Evolutionary conservation across 257 asterid species (phyloP).

Genomic region (Petrea volubilis): DNA sequence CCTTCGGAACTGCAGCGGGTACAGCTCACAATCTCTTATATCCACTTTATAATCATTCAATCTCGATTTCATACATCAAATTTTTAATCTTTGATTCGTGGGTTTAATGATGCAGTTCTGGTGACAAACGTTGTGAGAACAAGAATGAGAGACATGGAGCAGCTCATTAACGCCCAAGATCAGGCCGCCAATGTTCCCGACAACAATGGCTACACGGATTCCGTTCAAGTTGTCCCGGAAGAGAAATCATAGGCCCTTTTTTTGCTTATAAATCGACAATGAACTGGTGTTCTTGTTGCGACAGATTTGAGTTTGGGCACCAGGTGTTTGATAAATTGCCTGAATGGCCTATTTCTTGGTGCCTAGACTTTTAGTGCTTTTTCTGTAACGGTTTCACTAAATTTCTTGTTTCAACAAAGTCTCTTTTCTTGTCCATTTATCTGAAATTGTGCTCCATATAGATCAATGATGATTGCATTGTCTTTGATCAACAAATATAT

Average conservation of each 20-base stretch:
- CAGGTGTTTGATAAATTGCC: slow-evolving; percentile 36
- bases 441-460: neutral
- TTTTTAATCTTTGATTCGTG: neutral
- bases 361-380: neutral
- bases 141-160: slow-evolving; percentile 64
- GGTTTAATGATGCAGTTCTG: slow-evolving; percentile 39
- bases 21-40: neutral
- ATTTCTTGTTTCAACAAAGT: neutral
- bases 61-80: neutral
- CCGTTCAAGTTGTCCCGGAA: slow-evolving; percentile 25
- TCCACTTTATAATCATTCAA: neutral
- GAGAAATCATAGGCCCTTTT: slow-evolving; percentile 24
- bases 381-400: neutral
- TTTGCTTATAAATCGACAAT: neutral
- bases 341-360: neutral
- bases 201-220: slow-evolving; percentile 8
- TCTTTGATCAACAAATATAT: no score
- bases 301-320: neutral
- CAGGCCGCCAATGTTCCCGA: slow-evolving; percentile 24
- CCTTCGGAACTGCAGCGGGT: slow-evolving; percentile 89
- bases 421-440: neutral
- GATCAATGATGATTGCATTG: no score
- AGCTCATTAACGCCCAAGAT: slow-evolving; percentile 40
- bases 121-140: slow-evolving; percentile 63
- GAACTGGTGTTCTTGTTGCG: neutral